Evolutionary conservation across 2,329 filamentous ascomycete species (phyloP), one percentile per base, ranked within the genome.

Genomic region (Nannizzia gypsea): DNA sequence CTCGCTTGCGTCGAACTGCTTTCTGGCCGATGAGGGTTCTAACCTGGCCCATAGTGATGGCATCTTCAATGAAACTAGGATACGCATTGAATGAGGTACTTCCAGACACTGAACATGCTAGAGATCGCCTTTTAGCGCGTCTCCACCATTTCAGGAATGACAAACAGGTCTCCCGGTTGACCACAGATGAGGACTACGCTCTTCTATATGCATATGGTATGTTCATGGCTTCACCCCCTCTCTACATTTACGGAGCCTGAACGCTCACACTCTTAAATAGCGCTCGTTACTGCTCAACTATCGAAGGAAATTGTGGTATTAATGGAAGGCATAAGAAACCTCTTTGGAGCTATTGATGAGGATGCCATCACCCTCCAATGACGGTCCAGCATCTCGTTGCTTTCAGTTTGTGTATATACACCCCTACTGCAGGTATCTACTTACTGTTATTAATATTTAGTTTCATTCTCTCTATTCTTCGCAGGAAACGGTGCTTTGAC

Each of bases 1-100:
- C 3, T 5, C 13, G 34, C 34, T 13, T 11, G 5, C 9, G 38
- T 13, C 4, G 15, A 28, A 36, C 28, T 11, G 11, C 24, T 11
- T 11, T 36, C 15, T 22, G 17, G 22, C 22, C 20, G 20, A 26
- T 26, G 13, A 36, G 1, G 17, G 11, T 52, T 24, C n/a, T 28
- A 52, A 59, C 65, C 59, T 17, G 64, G 80, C 84, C 69, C 3
- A 56, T 8, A 75, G 93, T 97, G 4, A 82, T 99, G 63, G 93
- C 93, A 1, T 93, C 88, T 46, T 95, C 89, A 13, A 84, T 97
- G 76, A 96, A 95, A 79, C 81, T 97, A 6, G 91, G 96, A 73
- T 97, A 96, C 67, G 91, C 93, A 0, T 79, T 99, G 61, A 92
- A 88, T 38, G 90, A 96, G 69, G 89, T 88, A 11, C 79, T 97